Base-by-base conservation (phyloP, 345 rosid species). In the Populus davidiana region DNA sequence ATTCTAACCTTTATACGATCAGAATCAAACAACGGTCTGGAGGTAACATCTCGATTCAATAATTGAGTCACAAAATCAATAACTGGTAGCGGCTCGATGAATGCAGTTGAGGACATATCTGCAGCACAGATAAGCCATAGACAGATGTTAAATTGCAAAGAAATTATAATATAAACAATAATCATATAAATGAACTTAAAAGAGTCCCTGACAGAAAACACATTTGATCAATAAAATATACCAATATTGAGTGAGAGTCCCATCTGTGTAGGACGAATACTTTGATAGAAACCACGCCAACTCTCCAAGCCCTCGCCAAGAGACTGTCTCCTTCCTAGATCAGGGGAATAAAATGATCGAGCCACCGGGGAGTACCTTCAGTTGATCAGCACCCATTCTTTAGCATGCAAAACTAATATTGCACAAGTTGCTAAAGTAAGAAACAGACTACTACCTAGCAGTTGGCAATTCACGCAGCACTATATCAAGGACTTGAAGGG, bases 61-160 rank as follows among this genome's bases (percentile, higher is more conserved):
- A 94, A 75, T 83, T 91, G 81, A 16, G 84, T 79, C 13, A 94
- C 97, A 78, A 94, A 94, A 0, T 83, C 91, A 82, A 90, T 88
- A 49, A 93, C 98, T 9, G 94, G 92, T 75, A 88, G 83, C 33
- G 98, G 92, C 89, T 93, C 98, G 71, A 94, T 94, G 80, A 94
- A 94, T 16, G 98, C 98, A 70, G 98, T 94, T 11, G 97, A 93
- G 52, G 98, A 93, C 98, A 93, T 92, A 89, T 94, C 97, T 94
- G 88, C 82, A 75, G 14, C 21, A 36, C 4, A 14, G 27, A 47
- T 25, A 74, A n/a, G 31, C 50, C n/a, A 78, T 9, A 16, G 13
- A 41, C 39, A 43, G 29, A 20, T 36, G 47, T 73, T 23, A 75
- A 17, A 11, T 13, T 17, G 13, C 59, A 18, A 66, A 54, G 38